phyloP scores from a whole-genome alignment of 2,329 filamentous ascomycete species.

The Colletotrichum paranaense region DNA sequence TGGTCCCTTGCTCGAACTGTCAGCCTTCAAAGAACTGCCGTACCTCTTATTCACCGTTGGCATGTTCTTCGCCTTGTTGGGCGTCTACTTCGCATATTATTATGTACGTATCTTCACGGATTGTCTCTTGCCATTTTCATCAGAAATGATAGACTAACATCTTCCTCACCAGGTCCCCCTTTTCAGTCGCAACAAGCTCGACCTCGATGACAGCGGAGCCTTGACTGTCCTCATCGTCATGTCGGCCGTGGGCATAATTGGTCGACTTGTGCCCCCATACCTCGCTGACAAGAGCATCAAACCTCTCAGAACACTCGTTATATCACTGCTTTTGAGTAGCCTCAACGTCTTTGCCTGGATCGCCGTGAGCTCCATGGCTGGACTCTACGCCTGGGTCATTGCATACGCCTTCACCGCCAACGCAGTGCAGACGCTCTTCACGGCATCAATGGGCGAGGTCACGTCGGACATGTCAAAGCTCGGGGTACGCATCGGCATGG shows the following conservation, averaged over 20 bases:
- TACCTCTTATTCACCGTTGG: slow-evolving; percentile 30
- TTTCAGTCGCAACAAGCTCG: slow-evolving; percentile 12
- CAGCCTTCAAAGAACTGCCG: slow-evolving; percentile 30
- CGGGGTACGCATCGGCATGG: slow-evolving; percentile 55
- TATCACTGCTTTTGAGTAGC: slow-evolving; percentile 24
- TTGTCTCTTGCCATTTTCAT: background rate
- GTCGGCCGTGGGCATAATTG: slow-evolving; percentile 36
- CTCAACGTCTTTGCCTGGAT: slow-evolving; percentile 45
- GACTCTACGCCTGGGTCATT: slow-evolving; percentile 45
- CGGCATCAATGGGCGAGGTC: slow-evolving; percentile 52
- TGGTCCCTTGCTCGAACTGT: slow-evolving; percentile 22
- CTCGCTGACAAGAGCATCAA: slow-evolving; percentile 36
- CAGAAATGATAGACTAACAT: background rate
- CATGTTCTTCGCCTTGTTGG: slow-evolving; percentile 33
- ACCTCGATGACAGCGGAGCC: slow-evolving; percentile 19
- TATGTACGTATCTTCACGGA: slow-evolving; percentile 2
- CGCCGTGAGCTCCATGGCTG: slow-evolving; percentile 44
- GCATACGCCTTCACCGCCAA: slow-evolving; percentile 48
- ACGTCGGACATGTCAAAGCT: slow-evolving; percentile 51
- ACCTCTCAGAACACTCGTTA: slow-evolving; percentile 34
- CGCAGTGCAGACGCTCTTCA: slow-evolving; percentile 53
- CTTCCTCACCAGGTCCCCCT: slow-evolving; percentile 10
- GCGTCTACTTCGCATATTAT: slow-evolving; percentile 31
- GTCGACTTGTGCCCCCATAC: slow-evolving; percentile 36
- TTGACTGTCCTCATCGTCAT: slow-evolving; percentile 31